Base-by-base conservation (phyloP, 768 basidiomycete species). In the Sistotremastrum suecicum region DNA sequence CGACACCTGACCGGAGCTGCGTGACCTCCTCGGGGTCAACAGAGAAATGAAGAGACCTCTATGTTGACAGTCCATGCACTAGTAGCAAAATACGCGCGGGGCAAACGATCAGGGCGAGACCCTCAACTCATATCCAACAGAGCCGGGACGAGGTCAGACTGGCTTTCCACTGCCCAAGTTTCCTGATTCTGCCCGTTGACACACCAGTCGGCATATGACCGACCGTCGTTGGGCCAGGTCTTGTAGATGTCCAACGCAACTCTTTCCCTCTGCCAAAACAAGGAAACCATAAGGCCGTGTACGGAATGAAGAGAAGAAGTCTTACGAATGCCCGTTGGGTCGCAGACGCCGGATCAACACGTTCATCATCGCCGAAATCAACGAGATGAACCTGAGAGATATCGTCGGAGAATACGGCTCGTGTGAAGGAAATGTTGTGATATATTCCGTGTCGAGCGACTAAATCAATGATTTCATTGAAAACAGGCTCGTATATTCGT, bases 171-270 rank as follows among this genome's bases (percentile, higher is more conserved):
- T 20, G 20, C 20, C 20, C 20, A 20, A 20, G 20, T 20, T 20
- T 20, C 20, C 12, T 44, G 43, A 8, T 9, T 12, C 32, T 44
- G 43, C 7, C 43, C 43, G 12, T 44, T 44, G 10, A 37, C 43
- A 44, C 43, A 44, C 43, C 43, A 44, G 28, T 44, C 43, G 7
- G 35, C 34, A 30, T 44, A 44, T 20, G 20, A 36, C 11, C 35
- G 20, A 8, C 43, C 43, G 34, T 44, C 43, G 37, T 46, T 46
- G 11, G 44, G 37, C 44, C 44, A 46, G 6, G 37, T 35, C 6
- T 12, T 29, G 33, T 38, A 46, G 5, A 39, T 28, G 12, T 12
- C 30, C 5, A 46, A 32, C 10, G 44, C 44, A n/a, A 46, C 44
- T 39, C 41, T 11, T 10, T 37, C 34, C 29, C 7, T 46, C 44